Percentiles rank a stretch among this genome's conserved stretches.
These are phyloP conservation scores for Leccinellum albellum DNA, from an alignment of 768 basidiomycete genomes.

Conservation along the genomic window DNA sequence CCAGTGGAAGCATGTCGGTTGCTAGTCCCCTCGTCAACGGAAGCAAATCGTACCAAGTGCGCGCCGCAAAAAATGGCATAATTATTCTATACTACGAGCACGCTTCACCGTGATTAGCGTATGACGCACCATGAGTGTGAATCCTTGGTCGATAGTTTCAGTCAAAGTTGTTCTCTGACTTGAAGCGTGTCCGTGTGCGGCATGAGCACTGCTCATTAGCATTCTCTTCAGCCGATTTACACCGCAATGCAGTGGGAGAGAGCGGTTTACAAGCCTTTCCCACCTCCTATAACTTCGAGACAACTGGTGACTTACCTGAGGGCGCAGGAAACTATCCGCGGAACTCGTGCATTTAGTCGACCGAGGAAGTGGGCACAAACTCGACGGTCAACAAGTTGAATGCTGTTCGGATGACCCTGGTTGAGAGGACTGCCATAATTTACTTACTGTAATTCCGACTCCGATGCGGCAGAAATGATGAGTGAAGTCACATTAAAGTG, in stretches of 20 bases:
- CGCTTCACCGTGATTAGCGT: constrained; percentile 5
- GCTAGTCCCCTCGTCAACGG: constrained; percentile 5
- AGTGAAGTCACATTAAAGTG: not conserved
- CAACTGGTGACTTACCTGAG: constrained; percentile 1
- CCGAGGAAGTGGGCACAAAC: not conserved
- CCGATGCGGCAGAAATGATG: not conserved
- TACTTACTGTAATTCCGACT: not conserved
- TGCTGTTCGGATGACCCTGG: not conserved
- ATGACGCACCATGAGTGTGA: not conserved
- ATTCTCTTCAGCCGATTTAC: not conserved
- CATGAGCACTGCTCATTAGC: not conserved
- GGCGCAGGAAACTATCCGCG: not conserved
- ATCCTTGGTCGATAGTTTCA: not conserved
- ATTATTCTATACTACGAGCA: not conserved
- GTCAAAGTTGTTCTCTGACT: constrained; percentile 1
- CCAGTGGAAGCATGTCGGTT: not conserved
- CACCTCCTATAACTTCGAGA: not conserved
- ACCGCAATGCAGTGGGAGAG: not conserved
- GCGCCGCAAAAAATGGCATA: constrained; percentile 4
- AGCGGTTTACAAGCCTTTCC: not conserved
- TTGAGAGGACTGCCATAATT: not conserved
- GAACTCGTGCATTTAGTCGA: not conserved
- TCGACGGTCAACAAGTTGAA: constrained; percentile 2
- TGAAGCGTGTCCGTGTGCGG: not conserved
- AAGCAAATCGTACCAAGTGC: not conserved